Base-by-base conservation (phyloP, 2,329 filamentous ascomycete genomes). In the Rutstroemia sp. region DNA sequence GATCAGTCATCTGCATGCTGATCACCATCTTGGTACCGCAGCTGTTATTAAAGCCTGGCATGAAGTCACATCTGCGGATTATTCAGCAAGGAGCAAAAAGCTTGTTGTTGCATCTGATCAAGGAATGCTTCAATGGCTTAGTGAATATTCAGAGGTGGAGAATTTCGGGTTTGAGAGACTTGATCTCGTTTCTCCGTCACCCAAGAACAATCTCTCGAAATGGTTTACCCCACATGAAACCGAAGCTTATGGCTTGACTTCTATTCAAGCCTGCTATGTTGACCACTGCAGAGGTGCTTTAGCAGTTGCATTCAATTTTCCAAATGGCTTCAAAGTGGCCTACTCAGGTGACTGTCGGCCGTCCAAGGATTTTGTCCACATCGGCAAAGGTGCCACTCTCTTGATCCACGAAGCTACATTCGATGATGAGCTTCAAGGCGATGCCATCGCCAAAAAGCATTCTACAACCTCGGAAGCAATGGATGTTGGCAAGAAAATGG, bases 381-480 rank as follows among this genome's bases (percentile, higher is more conserved):
- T 92, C 51, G 95, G 89, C 47, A 74, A 75, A 47, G 85, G 84
- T 60, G 85, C 87, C 2, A 95, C 92, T 14, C 79, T 99, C 6
- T 81, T 96, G 5, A 83, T 99, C 56, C 94, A 99, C 74, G 94
- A 99, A 77, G 92, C 91, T 60, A 99, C 94, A 0, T 97, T 99
- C 68, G 90, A 94, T 64, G 90, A 96, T 68, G 89, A 94, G 65
- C 81, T 96, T 64, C 66, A 72, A 41, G 81, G 79, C 16, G 92
- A 96, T 66, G 94, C 94, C 4, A 69, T 79, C 27, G 88, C 87
- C 52, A 99, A 99, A 81, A 91, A 87, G 68, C 94, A 99, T 75
- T 89, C 82, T 41, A 99, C 94, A 8, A 89, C 91, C 60, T 81
- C 81, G 14, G 94, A 99, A 74, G 94, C 94, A 1, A 79, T 99